phyloP scores from a whole-genome alignment of 2,329 filamentous ascomycete genomes.

The Emericellopsis cladophorae region DNA sequence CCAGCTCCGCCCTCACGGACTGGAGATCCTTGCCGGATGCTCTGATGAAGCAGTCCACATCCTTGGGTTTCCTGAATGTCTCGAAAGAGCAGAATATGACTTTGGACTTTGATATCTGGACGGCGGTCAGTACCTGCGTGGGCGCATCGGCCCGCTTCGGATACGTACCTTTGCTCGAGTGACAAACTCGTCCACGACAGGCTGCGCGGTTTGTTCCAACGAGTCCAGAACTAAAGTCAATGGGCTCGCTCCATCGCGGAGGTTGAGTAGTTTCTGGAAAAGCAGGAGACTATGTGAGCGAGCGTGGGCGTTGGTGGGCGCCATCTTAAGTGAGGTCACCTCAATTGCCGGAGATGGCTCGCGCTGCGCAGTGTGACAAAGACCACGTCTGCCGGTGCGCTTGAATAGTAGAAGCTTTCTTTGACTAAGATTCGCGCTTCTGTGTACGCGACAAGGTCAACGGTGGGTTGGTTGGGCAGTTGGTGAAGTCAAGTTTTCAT shows the following conservation, averaged over 20 bases:
- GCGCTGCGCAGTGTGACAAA: no score
- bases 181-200: conserved; percentile 62
- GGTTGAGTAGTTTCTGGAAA: conserved; percentile 68
- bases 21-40: conserved; percentile 46
- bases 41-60: conserved; percentile 55
- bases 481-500: no score
- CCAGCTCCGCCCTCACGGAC: conserved; percentile 46
- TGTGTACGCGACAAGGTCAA: no score
- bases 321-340: conserved; percentile 25
- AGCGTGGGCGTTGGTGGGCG: conserved; percentile 45
- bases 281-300: conserved; percentile 76
- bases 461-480: no score
- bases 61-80: conserved; percentile 50
- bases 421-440: no score
- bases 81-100: conserved; percentile 70
- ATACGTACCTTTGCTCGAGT: conserved; percentile 57
- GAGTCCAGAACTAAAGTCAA: conserved; percentile 79
- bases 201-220: conserved; percentile 66
- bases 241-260: conserved; percentile 70
- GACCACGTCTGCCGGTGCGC: no score
- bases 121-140: background rate
- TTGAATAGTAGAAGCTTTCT: no score
- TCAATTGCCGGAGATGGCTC: no score
- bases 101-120: conserved; percentile 48
- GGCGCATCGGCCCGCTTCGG: background rate